Base-by-base conservation (phyloP, 1,139 yeast species). In the Sugiyamaella japonica region DNA sequence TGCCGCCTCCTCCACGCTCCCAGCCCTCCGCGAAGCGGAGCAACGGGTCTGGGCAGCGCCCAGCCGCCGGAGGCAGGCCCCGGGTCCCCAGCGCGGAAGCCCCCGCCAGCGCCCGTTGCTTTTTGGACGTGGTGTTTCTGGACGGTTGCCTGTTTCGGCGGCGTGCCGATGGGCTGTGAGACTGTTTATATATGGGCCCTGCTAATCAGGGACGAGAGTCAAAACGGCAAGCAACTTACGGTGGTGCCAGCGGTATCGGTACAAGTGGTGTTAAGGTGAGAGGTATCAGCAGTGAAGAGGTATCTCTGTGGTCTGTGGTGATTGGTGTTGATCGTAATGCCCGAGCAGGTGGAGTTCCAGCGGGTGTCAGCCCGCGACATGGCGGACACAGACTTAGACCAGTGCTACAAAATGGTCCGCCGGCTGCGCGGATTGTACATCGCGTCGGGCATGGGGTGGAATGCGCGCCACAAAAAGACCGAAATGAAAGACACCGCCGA, bases 401-500 rank as follows among this genome's bases (percentile, higher is more conserved):
- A 58, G 32, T 66, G 71, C 55, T 67, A 65, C 56, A 48, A 51
- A 8, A 60, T 70, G 40, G 69, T 68, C 7, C 61, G 67, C 2
- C 45, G 54, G 36, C 55, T 70, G 31, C 56, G 63, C 41, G 54
- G 60, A 7, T 57, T 67, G 58, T 70, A 70, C 56, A 56, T 58
- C 7, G 66, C 60, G 6, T 58, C 67, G 12, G 84, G 84, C 0
- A 59, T 59, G 37, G 63, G 72, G 15, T 82, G 86, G 86, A 64
- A 68, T 47, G 57, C 57, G 1, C 43, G 43, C n/a, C 71, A 67
- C 7, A 82, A 82, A 62, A 57, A 64, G 13, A 67, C 60, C 10
- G 86, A 82, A 65, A 75, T 82, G 78, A 25, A 37, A n/a, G 56
- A 62, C 16, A 79, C 77, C 51, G 65, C 71, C 0, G 81, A 79